These are phyloP conservation scores for Avicennia marina DNA, from an alignment of 257 asterid species.

Conservation along the genomic window DNA sequence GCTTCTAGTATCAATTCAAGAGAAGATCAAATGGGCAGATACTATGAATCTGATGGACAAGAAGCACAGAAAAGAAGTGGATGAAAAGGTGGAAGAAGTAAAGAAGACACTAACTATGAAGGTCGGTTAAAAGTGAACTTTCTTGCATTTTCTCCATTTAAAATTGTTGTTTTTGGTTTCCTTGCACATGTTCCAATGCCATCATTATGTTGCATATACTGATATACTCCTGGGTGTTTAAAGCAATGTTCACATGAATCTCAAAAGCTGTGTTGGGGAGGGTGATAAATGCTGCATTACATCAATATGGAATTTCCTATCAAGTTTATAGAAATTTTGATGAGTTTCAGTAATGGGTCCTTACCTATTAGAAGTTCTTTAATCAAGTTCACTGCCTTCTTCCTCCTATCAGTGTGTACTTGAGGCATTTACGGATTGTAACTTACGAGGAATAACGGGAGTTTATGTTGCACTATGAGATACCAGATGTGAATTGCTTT, in stretches of 20 bases:
- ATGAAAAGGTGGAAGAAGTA: constrained; percentile 71
- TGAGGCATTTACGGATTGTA: not conserved
- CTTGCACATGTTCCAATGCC: constrained; percentile 10
- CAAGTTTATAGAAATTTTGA: not conserved
- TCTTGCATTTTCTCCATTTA: constrained; percentile 1
- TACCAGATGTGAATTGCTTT: not conserved
- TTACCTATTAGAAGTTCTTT: not conserved
- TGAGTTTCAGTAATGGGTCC: not conserved
- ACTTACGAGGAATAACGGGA: too few species aligned
- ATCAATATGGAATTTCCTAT: not conserved
- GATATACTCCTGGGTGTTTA: constrained; percentile 11
- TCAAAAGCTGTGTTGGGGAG: not conserved
- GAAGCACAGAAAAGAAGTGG: constrained; percentile 79
- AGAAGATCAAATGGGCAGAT: constrained; percentile 98
- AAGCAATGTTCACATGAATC: not conserved
- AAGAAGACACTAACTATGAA: constrained; percentile 67
- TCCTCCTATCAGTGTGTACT: not conserved
- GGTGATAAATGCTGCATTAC: not conserved
- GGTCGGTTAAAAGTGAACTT: constrained; percentile 55
- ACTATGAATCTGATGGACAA: constrained; percentile 67
- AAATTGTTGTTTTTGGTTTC: not conserved
- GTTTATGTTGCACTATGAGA: not conserved
- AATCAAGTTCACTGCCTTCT: not conserved
- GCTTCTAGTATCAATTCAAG: constrained; percentile 87
- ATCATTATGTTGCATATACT: constrained; percentile 4